Evolutionary conservation across 306 rosid genomes (phyloP), one percentile per base, ranked within the genome.

Genomic region (Dalbergia cultrata): DNA sequence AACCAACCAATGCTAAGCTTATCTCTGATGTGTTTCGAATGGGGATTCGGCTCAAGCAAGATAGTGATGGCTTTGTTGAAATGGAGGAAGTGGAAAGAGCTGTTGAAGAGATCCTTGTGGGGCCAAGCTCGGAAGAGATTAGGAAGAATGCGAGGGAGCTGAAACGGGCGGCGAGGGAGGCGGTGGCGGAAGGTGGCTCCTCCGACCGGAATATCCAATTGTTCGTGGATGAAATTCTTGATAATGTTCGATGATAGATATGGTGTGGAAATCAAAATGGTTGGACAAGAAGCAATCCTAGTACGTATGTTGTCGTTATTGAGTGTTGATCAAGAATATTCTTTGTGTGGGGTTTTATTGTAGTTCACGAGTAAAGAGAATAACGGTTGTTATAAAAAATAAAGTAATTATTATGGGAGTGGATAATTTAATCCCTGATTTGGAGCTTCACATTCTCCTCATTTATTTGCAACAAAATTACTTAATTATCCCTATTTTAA

Each of bases 1-100:
- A 88, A 85, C 92, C 92, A 14, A 86, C 89, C 6, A 88, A 88
- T 10, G 90, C 92, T 0, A 88, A 84, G 60, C 83, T 88, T 4
- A 11, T 88, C 35, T 60, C 85, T 1, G 87, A 88, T 41, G 87
- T 86, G 34, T 84, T 88, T 1, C 39, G 19, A 2, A 59, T 9
- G 16, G 92, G 89, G 34, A 10, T 78, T 19, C 82, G 90, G 16
- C 80, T 88, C 11, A 10, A 63, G 21, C 80, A 54, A 9, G 92
- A 76, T 9, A 6, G 17, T 31, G 81, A 81, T 6, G 92, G 90
- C 0, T 58, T 79, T 21, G 80, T 88, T 6, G 77, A 34, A 9
- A 61, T 77, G 8, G 80, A 43, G 43, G 81, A 88, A 62, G 77
- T 88, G 13, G 89, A 81, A 54, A 81, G 77, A 74, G 86, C 81